These are phyloP conservation scores for Corymbia citriodora DNA, from an alignment of 441 rosid genomes.

Conservation along the genomic window DNA sequence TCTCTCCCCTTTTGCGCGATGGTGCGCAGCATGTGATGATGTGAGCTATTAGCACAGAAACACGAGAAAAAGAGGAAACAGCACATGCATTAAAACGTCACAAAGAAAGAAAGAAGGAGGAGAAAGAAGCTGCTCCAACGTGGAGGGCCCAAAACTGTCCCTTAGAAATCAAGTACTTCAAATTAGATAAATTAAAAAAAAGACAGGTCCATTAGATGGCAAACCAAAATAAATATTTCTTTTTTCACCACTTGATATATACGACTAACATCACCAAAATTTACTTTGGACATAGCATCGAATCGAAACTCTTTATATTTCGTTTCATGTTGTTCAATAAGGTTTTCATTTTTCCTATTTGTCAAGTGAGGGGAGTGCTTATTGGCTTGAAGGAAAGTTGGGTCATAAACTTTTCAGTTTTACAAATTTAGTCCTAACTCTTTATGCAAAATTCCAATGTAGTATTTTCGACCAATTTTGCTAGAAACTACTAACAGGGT, in stretches of 20 bases:
- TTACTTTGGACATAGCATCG: neutral
- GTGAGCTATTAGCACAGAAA: slow-evolving; percentile 10
- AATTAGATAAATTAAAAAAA: neutral
- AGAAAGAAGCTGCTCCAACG: slow-evolving; percentile 21
- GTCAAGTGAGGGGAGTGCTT: neutral
- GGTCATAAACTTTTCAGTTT: accelerated
- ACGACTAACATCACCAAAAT: neutral
- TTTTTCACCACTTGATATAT: neutral
- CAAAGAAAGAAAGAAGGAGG: slow-evolving; percentile 18
- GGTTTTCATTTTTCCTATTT: neutral
- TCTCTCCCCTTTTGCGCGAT: neutral
- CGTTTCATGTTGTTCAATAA: neutral
- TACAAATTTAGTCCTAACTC: accelerated
- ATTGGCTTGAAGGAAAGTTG: neutral
- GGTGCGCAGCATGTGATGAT: slow-evolving; percentile 13
- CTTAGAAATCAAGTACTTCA: slow-evolving; percentile 3
- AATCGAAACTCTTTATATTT: neutral
- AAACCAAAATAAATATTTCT: neutral
- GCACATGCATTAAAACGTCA: neutral
- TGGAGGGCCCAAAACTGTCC: slow-evolving; percentile 33
- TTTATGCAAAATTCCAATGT: neutral
- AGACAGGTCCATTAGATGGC: neutral
- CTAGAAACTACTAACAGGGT: accelerated
- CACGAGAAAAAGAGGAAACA: slow-evolving; percentile 13
- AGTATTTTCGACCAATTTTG: neutral